Base-by-base conservation (phyloP, 2,329 filamentous ascomycete species). In the Penicillium paneum region DNA sequence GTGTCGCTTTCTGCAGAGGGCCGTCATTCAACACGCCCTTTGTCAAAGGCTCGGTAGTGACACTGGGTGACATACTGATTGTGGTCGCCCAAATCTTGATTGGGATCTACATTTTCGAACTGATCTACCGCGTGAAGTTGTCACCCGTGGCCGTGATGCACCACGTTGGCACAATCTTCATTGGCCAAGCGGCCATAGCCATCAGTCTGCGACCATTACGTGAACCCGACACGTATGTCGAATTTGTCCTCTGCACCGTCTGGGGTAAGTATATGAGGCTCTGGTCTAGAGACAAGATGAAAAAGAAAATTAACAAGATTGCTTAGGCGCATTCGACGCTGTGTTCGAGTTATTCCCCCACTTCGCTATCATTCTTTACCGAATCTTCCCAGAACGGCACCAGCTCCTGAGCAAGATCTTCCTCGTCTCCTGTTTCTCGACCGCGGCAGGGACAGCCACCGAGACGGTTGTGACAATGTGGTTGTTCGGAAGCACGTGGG, bases 321-420 rank as follows among this genome's bases (percentile, higher is more conserved):
- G 6, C 28, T 1, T 38, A 78, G 76, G 76, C 21, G 73, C 74
- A 13, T 79, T 79, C 56, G 76, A 79, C 52, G 73, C 77, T 11
- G 58, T 78, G 11, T 76, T 74, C 19, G 77, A 79, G 59, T 74
- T 78, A 55, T 74, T 77, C 58, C 76, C 76, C 0, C 77, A 79
- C 28, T 53, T 78, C 15, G 72, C 76, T 17, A 77, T 79, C 48
- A 74, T 79, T 34, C 65, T 78, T 3, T 78, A 79, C 59, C 74
- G 77, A 7, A 55, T 76, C 1, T 72, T 72, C 52, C 72, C 74
- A 3, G 57, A 61, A 1, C 64, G 68, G 2, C 76, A 78, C 60
- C 50, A 50, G 0, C 74, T 77, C 51, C 72, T 78, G 26, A 61
- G 59, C 21, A 69, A 67, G 8, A 61, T 79, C 21, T 77, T 78